Conservation (phyloP, 1,139 yeast genomes). For the Kodamaea arcana region DNA sequence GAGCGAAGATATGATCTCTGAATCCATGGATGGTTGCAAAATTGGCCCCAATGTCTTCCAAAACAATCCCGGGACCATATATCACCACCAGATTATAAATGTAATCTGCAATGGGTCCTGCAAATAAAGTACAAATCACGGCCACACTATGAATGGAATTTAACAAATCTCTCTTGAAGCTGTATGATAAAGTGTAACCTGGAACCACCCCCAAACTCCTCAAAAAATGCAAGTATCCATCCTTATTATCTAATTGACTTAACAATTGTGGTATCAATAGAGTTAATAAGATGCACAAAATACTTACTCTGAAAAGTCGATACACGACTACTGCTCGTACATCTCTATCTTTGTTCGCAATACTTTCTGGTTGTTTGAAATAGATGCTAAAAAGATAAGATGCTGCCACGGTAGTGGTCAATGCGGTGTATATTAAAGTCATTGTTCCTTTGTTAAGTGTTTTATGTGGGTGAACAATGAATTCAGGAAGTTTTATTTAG, state of each 20-base stretch:
- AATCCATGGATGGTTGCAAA: conserved; percentile 45
- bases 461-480: too few relatives aligned
- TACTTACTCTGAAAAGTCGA: conserved; percentile 33
- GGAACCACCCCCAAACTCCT: conserved; percentile 26
- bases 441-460: neutral
- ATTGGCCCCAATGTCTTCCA: conserved; percentile 17
- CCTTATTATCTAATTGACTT: conserved; percentile 1
- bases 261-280: conserved; percentile 21
- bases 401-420: conserved; percentile 27
- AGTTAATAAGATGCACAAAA: conserved; percentile 28
- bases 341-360: conserved; percentile 35
- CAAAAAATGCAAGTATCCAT: conserved; percentile 9
- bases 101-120: conserved; percentile 57
- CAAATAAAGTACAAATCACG: conserved; percentile 43
- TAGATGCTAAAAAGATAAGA: conserved; percentile 43
- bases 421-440: neutral
- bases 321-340: conserved; percentile 39
- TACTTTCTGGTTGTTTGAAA: conserved; percentile 21
- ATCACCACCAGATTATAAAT: conserved; percentile 11
- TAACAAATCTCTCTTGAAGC: conserved; percentile 17
- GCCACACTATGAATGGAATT: conserved; percentile 22
- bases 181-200: conserved; percentile 16
- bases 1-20: conserved; percentile 73
- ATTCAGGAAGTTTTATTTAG: too few relatives aligned
- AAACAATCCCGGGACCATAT: conserved; percentile 4